Evolutionary conservation across 106 monocot species (phyloP), one percentile per base, ranked within the genome.

Genomic region (Chionographis japonica): DNA sequence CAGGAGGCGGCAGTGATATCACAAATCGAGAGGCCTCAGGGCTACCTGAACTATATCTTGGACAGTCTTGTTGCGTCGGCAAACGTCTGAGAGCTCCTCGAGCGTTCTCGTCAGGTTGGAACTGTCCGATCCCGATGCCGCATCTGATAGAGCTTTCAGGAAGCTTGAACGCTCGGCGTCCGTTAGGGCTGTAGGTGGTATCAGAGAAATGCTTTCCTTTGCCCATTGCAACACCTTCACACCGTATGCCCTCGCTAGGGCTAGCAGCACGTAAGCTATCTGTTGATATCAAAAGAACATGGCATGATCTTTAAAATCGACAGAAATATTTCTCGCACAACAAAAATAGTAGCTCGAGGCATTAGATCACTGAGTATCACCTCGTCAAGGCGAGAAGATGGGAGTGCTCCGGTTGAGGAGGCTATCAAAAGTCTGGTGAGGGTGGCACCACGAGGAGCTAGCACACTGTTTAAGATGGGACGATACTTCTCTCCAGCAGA

Each of bases 41-140:
- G 97, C 97, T 60, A 76, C 84, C 54, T 92, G 92, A 60, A 97
- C 92, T 8, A 97, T 84, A n/a, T 97, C 92, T 69, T 85, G 92
- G 15, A 97, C 97, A 1, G 77, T 85, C 59, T 79, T 74, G 64
- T 92, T 97, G 13, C 97, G 79, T 35, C 89, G 75, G 49, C 97
- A 97, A 52, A 97, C 84, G 67, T 97, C 92, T 39, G 97, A 97
- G 4, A 97, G 64, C 73, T 97, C 97, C 60, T 89, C 92, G 0
- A 97, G 61, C 12, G 68, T 87, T 42, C 74, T 56, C 8, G 81
- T 79, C 50, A 89, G 71, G 15, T 59, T n/a, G 43, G 78, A 72
- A 60, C 63, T 54, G 56, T 74, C 68, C 17, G 76, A 80, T 58
- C 87, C 92, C 11, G 81, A 77, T 65, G 86, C 83, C 7, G 80